Conservation (phyloP, 2,329 filamentous ascomycete genomes). For the Penicillium oxalicum region DNA sequence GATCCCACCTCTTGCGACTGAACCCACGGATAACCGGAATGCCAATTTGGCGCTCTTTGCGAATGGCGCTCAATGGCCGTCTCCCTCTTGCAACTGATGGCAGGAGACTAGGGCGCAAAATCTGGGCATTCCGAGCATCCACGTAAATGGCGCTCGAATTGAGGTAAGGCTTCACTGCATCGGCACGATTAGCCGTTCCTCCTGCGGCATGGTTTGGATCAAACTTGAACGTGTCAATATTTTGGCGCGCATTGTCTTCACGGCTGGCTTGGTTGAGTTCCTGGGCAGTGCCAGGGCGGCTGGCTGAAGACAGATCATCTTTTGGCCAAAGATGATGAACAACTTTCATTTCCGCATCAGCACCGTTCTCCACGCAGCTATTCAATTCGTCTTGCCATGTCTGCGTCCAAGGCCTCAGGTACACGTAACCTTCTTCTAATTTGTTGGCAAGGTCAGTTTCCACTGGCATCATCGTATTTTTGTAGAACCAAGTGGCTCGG, state of each 20-base stretch:
- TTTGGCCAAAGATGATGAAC: constrained; percentile 76
- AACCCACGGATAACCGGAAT: constrained; percentile 88
- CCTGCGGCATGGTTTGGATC: constrained; percentile 40
- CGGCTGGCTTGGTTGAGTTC: constrained; percentile 26
- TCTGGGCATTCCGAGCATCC: constrained; percentile 67
- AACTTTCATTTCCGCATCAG: constrained; percentile 85
- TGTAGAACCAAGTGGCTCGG: constrained; percentile 94
- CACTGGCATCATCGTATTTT: constrained; percentile 86
- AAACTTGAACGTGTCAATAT: constrained; percentile 10
- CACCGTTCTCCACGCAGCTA: constrained; percentile 84
- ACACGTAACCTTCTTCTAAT: constrained; percentile 82
- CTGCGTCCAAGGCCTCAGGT: constrained; percentile 80
- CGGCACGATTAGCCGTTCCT: constrained; percentile 37
- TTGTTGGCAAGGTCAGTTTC: constrained; percentile 83
- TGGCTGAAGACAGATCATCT: constrained; percentile 37
- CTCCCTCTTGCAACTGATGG: constrained; percentile 82
- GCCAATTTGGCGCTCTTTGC: constrained; percentile 75
- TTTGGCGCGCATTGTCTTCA: constrained; percentile 18
- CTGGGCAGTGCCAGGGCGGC: constrained; percentile 32
- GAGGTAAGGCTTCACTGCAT: constrained; percentile 55
- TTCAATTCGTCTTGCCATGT: constrained; percentile 89
- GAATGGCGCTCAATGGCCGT: constrained; percentile 73
- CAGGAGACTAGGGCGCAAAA: constrained; percentile 77
- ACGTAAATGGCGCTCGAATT: constrained; percentile 84
- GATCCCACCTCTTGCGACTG: constrained; percentile 69